These are phyloP conservation scores for Cercophora sp. DNA, from an alignment of 495 filamentous ascomycete genomes.

Conservation along the genomic window DNA sequence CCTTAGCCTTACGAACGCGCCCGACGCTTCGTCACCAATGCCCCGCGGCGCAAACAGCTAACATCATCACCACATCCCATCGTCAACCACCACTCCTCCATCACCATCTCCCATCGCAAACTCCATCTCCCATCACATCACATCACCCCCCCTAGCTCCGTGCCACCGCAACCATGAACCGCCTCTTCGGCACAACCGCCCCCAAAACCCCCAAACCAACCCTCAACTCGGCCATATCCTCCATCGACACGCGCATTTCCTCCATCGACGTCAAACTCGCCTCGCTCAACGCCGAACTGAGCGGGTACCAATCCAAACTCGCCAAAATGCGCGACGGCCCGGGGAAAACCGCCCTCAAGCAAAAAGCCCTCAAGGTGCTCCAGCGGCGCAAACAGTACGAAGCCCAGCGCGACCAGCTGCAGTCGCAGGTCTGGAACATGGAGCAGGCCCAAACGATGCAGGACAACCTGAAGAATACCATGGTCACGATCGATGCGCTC, in stretches of 20 bases:
- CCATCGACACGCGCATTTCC: constrained; percentile 83
- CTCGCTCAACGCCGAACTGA: constrained; percentile 85
- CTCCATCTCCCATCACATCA: background rate
- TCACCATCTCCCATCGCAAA: background rate
- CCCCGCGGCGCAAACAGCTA: background rate
- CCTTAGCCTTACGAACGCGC: too few species aligned
- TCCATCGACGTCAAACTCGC: constrained; percentile 94
- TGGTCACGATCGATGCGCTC: constrained; percentile 97
- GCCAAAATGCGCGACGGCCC: constrained; percentile 94
- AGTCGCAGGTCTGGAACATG: constrained; percentile 98
- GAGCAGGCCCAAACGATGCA: constrained; percentile 99
- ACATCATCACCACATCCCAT: background rate
- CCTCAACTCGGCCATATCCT: constrained; percentile 78
- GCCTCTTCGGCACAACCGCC: constrained; percentile 81
- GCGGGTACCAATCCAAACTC: constrained; percentile 81
- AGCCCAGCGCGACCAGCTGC: constrained; percentile 87
- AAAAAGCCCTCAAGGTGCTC: constrained; percentile 92
- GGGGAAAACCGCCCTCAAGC: constrained; percentile 85
- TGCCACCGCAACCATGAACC: constrained; percentile 64
- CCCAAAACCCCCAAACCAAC: constrained; percentile 87
- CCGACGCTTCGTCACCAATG: background rate
- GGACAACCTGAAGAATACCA: constrained; percentile 97
- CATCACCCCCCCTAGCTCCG: background rate
- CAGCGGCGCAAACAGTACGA: constrained; percentile 98
- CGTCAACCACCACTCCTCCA: background rate